phyloP scores from a whole-genome alignment of 176 grass and related monocot genomes.

The Lolium multiflorum region DNA sequence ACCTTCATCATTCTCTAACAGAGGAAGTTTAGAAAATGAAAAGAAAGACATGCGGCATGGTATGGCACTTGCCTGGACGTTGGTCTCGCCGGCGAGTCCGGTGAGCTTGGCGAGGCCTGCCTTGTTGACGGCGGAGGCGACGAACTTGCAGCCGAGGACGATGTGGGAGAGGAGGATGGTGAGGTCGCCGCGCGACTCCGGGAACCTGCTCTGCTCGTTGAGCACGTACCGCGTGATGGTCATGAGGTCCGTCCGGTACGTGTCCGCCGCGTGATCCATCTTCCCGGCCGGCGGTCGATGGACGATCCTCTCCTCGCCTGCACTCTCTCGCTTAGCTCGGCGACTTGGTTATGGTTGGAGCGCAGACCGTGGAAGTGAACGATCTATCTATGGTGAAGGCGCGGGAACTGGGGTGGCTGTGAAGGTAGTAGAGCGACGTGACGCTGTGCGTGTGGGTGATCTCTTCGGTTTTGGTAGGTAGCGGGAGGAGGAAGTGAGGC shows the following conservation, averaged over 20 bases:
- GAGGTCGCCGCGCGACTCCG: constrained; percentile 90
- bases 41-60: too few species aligned
- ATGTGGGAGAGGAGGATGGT: constrained; percentile 98
- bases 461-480: neutral
- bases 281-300: neutral
- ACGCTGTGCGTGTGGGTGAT: neutral
- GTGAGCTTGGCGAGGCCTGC: constrained; percentile 90
- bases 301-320: neutral
- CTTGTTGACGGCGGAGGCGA: constrained; percentile 94
- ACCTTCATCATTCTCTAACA: neutral
- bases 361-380: neutral
- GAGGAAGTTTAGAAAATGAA: too few species aligned
- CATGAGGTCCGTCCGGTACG: constrained; percentile 91
- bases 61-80: constrained; percentile 70
- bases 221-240: constrained; percentile 93
- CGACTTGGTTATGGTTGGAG: neutral
- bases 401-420: neutral
- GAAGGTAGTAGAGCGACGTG: neutral
- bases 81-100: constrained; percentile 89
- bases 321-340: neutral
- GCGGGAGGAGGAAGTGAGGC: constrained; percentile 39
- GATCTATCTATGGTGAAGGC: neutral
- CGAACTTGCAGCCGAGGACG: constrained; percentile 99
- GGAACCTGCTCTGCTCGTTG: constrained; percentile 86
- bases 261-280: constrained; percentile 92